Percentiles rank a stretch among this genome's conserved stretches.
These are phyloP conservation scores for Trichoderma cornu-damae DNA, from an alignment of 2,329 filamentous ascomycete genomes.

Conservation along the genomic window DNA sequence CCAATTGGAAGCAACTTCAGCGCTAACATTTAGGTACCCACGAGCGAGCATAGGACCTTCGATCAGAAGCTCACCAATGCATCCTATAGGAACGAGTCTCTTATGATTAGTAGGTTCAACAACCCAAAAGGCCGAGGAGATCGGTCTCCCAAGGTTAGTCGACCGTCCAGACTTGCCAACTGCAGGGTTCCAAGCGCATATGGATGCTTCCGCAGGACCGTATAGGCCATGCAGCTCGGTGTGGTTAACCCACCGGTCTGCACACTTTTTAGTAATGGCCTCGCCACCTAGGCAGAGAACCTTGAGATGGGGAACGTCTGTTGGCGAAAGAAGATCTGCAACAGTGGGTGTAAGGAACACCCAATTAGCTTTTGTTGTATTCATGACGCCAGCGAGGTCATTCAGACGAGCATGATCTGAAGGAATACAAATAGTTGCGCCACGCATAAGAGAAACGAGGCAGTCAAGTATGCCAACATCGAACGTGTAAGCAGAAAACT, in stretches of 20 bases:
- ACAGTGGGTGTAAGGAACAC: conserved; percentile 22
- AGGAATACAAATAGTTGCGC: conserved; percentile 23
- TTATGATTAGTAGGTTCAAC: conserved; percentile 19
- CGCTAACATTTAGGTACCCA: conserved; percentile 19
- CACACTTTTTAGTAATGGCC: conserved; percentile 14
- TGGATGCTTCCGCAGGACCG: conserved; percentile 17
- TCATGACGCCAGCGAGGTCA: conserved; percentile 20
- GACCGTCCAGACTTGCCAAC: conserved; percentile 5
- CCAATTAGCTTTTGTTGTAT: conserved; percentile 12
- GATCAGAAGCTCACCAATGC: conserved; percentile 24
- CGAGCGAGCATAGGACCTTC: conserved; percentile 24
- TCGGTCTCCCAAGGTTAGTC: conserved; percentile 17
- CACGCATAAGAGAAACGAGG: conserved; percentile 20
- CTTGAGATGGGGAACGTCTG: conserved; percentile 13
- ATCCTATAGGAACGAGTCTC: conserved; percentile 20
- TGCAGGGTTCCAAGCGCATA: conserved; percentile 9
- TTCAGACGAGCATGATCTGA: conserved; percentile 21
- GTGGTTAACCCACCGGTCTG: conserved; percentile 2
- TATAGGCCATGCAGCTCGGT: conserved; percentile 10
- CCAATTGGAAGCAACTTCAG: conserved; percentile 20
- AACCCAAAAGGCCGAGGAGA: conserved; percentile 21
- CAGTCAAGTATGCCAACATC: conserved; percentile 22
- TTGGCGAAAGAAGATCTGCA: conserved; percentile 16
- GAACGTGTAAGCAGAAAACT: conserved; percentile 24
- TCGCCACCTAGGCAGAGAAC: conserved; percentile 17